These are phyloP conservation scores for Cryptomeria japonica DNA, from an alignment of 75 land plant species.

Conservation along the genomic window DNA sequence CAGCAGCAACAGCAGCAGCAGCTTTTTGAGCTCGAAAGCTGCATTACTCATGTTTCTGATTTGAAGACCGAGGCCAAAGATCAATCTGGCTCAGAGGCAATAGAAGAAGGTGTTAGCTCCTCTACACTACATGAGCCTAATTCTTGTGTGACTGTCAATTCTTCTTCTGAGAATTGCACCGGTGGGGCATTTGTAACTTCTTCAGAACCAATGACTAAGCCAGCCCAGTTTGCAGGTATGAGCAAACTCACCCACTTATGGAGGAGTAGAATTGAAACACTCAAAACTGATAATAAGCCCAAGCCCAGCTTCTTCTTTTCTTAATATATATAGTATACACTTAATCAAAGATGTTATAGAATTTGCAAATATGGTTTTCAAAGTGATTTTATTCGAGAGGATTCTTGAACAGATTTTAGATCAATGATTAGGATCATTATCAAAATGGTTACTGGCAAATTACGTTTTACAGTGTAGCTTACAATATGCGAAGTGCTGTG, in stretches of 20 bases:
- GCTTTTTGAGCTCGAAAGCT: conserved; percentile 12
- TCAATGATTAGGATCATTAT: no score
- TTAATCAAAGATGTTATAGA: no score
- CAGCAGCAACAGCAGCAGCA: not conserved
- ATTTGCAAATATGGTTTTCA: no score
- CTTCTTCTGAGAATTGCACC: not conserved
- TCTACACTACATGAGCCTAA: not conserved
- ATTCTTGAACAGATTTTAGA: no score
- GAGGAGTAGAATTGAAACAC: not conserved
- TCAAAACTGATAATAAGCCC: not conserved
- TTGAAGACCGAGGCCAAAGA: conserved; percentile 6
- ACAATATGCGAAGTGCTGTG: no score
- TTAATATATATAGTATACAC: no score
- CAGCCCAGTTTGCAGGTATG: conserved; percentile 1
- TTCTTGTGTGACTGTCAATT: conserved; percentile 1
- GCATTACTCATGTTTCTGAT: conserved; percentile 14
- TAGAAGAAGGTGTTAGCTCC: not conserved
- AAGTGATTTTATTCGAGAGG: no score
- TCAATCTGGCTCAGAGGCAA: not conserved
- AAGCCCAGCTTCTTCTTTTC: not conserved
- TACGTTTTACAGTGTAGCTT: no score
- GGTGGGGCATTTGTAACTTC: conserved; percentile 6
- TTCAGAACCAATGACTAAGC: not conserved
- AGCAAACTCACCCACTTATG: not conserved
- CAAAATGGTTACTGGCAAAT: no score